Conservation (phyloP, 257 asterid species). For the Ilex asprella region DNA sequence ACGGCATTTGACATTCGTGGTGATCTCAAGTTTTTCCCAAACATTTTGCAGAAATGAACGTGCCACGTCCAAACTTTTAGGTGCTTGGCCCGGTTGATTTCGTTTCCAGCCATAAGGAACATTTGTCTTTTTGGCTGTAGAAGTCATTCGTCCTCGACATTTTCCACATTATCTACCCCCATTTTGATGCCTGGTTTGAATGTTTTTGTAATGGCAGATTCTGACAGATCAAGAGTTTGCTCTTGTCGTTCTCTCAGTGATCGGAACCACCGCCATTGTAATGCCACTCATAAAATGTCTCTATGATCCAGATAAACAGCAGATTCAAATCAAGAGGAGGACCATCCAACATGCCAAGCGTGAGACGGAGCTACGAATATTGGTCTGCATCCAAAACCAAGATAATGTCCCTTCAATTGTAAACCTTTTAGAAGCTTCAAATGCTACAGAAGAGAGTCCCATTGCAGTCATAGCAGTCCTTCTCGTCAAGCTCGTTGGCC, state of each 20-base stretch:
- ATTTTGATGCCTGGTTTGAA: not conserved
- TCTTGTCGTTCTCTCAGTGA: constrained; percentile 35
- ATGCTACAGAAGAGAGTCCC: constrained; percentile 52
- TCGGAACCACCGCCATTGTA: constrained; percentile 45
- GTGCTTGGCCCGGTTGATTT: no score
- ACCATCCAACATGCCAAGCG: constrained; percentile 59
- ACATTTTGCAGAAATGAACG: no score
- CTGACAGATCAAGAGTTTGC: constrained; percentile 48
- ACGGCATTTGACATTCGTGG: no score
- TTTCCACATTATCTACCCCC: not conserved
- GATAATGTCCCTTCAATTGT: constrained; percentile 51
- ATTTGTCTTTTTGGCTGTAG: no score
- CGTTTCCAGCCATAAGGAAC: no score
- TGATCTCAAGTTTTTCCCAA: no score
- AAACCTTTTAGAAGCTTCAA: constrained; percentile 62
- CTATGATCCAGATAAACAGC: constrained; percentile 34
- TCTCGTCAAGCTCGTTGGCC: constrained; percentile 59
- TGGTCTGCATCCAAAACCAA: constrained; percentile 51
- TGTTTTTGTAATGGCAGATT: constrained; percentile 28
- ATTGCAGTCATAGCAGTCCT: constrained; percentile 55
- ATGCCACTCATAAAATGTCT: constrained; percentile 49
- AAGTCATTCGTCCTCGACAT: no score
- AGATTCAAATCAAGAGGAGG: constrained; percentile 30
- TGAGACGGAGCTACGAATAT: constrained; percentile 46
- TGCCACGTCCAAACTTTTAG: no score